A percentile compares a stretch with the other conserved stretches of the same genome.
Conservation (phyloP, 768 basidiomycete genomes). For the Lentinula aciculospora region DNA sequence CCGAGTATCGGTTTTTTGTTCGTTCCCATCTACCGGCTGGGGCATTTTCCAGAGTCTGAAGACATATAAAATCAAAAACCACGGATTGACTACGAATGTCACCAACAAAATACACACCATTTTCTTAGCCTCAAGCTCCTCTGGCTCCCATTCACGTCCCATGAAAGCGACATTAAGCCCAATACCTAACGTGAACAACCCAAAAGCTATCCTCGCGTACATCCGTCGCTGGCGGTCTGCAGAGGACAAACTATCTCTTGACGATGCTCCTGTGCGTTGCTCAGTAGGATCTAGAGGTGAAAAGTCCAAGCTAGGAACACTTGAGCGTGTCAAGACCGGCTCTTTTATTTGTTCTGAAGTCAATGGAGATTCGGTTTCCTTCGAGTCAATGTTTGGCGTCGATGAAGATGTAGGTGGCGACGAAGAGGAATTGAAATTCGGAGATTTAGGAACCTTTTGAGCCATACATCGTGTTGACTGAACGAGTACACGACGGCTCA, state of each 20-base stretch:
- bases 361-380: background rate
- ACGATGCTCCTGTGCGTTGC: constrained; percentile 70
- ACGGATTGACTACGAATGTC: no score
- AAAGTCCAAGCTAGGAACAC: constrained; percentile 58
- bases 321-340: constrained; percentile 9
- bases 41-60: constrained; percentile 52
- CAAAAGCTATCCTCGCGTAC: constrained; percentile 50
- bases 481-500: constrained; percentile 25
- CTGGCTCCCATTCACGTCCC: constrained; percentile 75
- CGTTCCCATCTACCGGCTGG: constrained; percentile 61
- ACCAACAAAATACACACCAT: no score
- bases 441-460: constrained; percentile 14
- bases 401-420: constrained; percentile 11
- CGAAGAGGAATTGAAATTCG: constrained; percentile 8
- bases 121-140: constrained; percentile 61
- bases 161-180: constrained; percentile 56
- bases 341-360: constrained; percentile 1
- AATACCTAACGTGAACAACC: constrained; percentile 48
- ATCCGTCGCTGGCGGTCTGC: constrained; percentile 67
- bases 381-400: constrained; percentile 8
- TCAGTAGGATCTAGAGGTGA: constrained; percentile 44
- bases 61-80: constrained; percentile 6
- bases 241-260: constrained; percentile 71
- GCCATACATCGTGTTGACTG: constrained; percentile 31
- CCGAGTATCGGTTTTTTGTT: constrained; percentile 53